A percentile compares a stretch with the other conserved stretches of the same genome.
phyloP scores from a whole-genome alignment of 2,329 filamentous ascomycete genomes.

The Leptographium radiaticola region DNA sequence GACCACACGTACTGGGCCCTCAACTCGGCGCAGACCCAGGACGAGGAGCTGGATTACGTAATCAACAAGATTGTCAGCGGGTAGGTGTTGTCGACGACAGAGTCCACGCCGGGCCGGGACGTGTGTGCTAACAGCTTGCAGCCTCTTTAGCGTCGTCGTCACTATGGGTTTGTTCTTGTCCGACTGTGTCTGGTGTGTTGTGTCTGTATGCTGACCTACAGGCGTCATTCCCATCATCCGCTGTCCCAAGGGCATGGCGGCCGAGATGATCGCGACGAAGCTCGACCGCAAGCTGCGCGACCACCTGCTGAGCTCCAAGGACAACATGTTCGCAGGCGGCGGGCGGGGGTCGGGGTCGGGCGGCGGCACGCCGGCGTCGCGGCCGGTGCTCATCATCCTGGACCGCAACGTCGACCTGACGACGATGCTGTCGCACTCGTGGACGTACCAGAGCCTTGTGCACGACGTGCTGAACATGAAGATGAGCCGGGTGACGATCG shows the following conservation, averaged over 20 bases:
- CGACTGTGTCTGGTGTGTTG: not conserved
- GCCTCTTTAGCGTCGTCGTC: slow-evolving; percentile 90
- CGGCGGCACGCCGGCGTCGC: slow-evolving; percentile 52
- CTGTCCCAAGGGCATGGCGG: slow-evolving; percentile 83
- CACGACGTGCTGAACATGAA: slow-evolving; percentile 46
- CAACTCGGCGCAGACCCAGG: slow-evolving; percentile 82
- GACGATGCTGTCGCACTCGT: slow-evolving; percentile 95
- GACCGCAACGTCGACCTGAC: slow-evolving; percentile 93
- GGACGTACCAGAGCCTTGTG: slow-evolving; percentile 70
- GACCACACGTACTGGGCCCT: slow-evolving; percentile 89
- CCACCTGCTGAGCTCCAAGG: slow-evolving; percentile 93
- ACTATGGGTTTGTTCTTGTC: slow-evolving; percentile 62
- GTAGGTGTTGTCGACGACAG: not conserved
- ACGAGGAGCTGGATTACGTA: slow-evolving; percentile 75
- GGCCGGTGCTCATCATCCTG: slow-evolving; percentile 84
- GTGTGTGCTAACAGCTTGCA: not conserved
- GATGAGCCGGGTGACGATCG: slow-evolving; percentile 79
- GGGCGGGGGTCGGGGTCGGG: slow-evolving; percentile 45
- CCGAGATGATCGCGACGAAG: slow-evolving; percentile 87
- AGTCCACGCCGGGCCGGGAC: not conserved
- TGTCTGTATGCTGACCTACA: slow-evolving; percentile 19
- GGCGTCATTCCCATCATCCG: slow-evolving; percentile 89
- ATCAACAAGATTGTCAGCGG: slow-evolving; percentile 90
- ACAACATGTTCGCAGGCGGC: slow-evolving; percentile 72
- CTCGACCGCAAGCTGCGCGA: slow-evolving; percentile 92